These are phyloP conservation scores for Sporothrix pseudoabietina DNA, from an alignment of 2,329 filamentous ascomycete species.

Conservation along the genomic window DNA sequence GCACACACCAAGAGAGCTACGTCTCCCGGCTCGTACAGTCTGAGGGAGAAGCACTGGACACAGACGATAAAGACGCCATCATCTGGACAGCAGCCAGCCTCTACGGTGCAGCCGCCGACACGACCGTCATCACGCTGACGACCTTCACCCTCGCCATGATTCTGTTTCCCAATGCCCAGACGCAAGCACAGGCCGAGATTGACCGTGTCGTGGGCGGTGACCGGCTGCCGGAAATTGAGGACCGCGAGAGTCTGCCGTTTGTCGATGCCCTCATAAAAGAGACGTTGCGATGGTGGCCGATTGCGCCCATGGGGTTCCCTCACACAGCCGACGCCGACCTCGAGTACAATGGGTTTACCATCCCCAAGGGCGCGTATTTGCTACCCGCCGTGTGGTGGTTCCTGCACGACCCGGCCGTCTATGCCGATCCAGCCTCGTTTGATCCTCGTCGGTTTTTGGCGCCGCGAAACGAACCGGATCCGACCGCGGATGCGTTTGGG, in stretches of 20 bases:
- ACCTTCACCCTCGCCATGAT: background rate
- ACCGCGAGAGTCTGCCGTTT: background rate
- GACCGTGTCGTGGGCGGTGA: background rate
- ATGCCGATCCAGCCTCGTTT: background rate
- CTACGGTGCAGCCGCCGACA: background rate
- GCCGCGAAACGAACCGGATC: background rate
- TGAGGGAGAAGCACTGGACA: background rate
- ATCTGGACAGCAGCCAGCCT: conserved; percentile 3
- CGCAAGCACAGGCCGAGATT: background rate
- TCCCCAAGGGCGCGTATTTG: background rate
- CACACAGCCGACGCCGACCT: background rate
- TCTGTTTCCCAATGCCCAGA: background rate
- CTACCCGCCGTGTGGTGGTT: background rate
- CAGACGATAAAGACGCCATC: background rate
- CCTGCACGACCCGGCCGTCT: background rate
- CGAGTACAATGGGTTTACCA: background rate
- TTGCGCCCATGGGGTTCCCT: background rate
- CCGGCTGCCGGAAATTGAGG: background rate
- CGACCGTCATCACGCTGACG: conserved; percentile 5
- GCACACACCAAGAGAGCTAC: conserved; percentile 15
- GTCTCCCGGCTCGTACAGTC: conserved; percentile 9
- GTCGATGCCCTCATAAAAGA: background rate
- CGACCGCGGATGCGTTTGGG: background rate
- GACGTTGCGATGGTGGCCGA: conserved; percentile 6
- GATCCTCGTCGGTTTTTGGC: background rate